A percentile compares a stretch with the other conserved stretches of the same genome.
These are phyloP conservation scores for Candida ipomoeae DNA, from an alignment of 805 yeast genomes.

Conservation along the genomic window DNA sequence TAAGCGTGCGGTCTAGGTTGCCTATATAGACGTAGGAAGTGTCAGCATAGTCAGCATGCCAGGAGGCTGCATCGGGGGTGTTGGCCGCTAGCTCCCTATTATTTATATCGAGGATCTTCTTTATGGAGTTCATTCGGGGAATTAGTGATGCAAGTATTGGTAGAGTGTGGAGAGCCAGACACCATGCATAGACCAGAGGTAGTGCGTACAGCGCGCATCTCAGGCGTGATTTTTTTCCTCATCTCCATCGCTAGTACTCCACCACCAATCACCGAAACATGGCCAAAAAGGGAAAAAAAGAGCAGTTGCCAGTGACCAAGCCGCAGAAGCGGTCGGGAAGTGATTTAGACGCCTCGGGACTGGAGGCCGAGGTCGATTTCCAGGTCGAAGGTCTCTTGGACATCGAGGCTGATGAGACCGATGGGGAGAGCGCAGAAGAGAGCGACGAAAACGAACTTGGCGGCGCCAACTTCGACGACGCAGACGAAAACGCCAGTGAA, in stretches of 20 bases:
- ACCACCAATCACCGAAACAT: conserved; percentile 2
- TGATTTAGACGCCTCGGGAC: conserved; percentile 8
- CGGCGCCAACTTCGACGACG: conserved; percentile 6
- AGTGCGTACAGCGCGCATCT: conserved; percentile 5
- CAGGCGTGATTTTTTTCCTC: conserved; percentile 10
- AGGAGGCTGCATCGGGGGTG: conserved; percentile 61
- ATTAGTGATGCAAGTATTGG: too few relatives aligned
- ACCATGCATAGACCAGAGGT: background rate
- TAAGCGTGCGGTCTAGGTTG: conserved; percentile 56
- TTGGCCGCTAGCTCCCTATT: conserved; percentile 63
- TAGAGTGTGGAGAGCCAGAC: background rate
- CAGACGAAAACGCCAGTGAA: conserved; percentile 3
- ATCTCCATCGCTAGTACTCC: background rate
- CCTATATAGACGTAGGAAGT: conserved; percentile 79
- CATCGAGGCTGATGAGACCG: conserved; percentile 14
- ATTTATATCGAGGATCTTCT: conserved; percentile 52
- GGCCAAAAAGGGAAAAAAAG: conserved; percentile 13
- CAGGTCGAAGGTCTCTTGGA: conserved; percentile 14
- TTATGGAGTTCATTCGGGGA: conserved; percentile 33
- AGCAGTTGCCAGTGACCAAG: conserved; percentile 3
- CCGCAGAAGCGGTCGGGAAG: conserved; percentile 15
- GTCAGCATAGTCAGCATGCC: conserved; percentile 84
- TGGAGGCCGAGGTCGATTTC: conserved; percentile 12
- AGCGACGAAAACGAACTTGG: conserved; percentile 4
- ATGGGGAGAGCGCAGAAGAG: conserved; percentile 5